Percentiles rank a stretch among this genome's conserved stretches.
Conservation (phyloP, 1,284 basidiomycete genomes). For the Trametes polyzona region DNA sequence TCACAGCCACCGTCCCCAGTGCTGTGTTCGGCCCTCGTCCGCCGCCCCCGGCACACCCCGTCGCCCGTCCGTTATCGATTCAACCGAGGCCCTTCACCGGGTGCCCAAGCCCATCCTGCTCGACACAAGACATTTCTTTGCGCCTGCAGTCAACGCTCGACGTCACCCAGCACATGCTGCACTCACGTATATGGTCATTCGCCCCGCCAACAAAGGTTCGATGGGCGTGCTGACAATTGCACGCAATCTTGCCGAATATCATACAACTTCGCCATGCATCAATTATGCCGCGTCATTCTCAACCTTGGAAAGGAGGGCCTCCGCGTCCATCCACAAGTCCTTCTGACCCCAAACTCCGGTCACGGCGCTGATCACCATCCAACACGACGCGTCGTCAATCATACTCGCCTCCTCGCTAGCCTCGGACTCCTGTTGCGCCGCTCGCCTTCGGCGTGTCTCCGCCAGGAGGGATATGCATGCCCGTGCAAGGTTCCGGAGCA, state of each 20-base stretch:
- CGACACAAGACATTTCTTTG: not conserved
- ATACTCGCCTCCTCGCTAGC: conserved; percentile 13
- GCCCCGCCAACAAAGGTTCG: not conserved
- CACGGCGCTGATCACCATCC: conserved; percentile 81
- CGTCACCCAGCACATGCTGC: no score
- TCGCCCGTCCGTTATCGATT: not conserved
- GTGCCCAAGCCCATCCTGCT: not conserved
- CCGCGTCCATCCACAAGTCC: conserved; percentile 85
- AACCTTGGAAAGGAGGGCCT: conserved; percentile 37
- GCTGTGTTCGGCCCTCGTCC: not conserved
- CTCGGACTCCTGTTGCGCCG: not conserved
- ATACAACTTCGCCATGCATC: not conserved
- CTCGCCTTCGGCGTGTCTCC: conserved; percentile 34
- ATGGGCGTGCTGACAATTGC: not conserved
- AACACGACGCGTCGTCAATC: conserved; percentile 70
- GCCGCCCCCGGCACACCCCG: not conserved
- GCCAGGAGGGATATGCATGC: conserved; percentile 67
- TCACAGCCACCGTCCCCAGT: conserved; percentile 4
- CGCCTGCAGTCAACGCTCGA: not conserved
- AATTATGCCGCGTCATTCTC: not conserved
- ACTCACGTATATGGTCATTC: no score
- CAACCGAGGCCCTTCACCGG: not conserved
- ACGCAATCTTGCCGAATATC: not conserved
- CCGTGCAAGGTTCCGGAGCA: conserved; percentile 78
- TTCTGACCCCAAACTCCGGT: conserved; percentile 83